Evolutionary conservation across 306 rosid genomes (phyloP).

Genomic region (Pterocarpus santalinus): DNA sequence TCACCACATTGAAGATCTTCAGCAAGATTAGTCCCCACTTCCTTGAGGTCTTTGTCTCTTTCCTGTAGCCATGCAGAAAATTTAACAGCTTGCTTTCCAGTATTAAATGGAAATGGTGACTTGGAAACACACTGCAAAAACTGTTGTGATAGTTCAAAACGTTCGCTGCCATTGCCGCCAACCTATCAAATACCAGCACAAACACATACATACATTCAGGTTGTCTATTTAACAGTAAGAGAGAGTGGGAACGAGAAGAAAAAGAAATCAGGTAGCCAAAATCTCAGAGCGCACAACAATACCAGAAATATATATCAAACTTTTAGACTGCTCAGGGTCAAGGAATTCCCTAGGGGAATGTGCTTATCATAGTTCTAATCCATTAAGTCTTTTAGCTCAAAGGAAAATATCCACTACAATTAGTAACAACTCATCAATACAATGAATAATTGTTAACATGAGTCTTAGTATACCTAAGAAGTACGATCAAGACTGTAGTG

Average conservation of each 20-base stretch:
- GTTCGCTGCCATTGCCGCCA: constrained; percentile 73
- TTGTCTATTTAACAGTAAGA: not conserved
- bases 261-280: constrained; percentile 21
- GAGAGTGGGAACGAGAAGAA: not conserved
- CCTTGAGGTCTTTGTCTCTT: constrained; percentile 68
- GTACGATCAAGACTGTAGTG: not conserved
- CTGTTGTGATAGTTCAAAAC: constrained; percentile 79
- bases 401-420: not conserved
- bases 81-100: constrained; percentile 76
- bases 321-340: not conserved
- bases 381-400: not conserved
- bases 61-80: constrained; percentile 74
- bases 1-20: constrained; percentile 90
- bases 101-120: constrained; percentile 82
- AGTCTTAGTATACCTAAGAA: not conserved
- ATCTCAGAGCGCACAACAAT: not conserved
- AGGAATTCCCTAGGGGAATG: not conserved
- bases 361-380: not conserved
- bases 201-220: not conserved
- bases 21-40: constrained; percentile 64
- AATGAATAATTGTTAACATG: constrained; percentile 4
- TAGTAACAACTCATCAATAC: not conserved
- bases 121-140: constrained; percentile 78
- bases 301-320: not conserved
- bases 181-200: constrained; percentile 62